These are phyloP conservation scores for Cordyceps cateniannulata DNA, from an alignment of 2,329 filamentous ascomycete species.

Conservation along the genomic window DNA sequence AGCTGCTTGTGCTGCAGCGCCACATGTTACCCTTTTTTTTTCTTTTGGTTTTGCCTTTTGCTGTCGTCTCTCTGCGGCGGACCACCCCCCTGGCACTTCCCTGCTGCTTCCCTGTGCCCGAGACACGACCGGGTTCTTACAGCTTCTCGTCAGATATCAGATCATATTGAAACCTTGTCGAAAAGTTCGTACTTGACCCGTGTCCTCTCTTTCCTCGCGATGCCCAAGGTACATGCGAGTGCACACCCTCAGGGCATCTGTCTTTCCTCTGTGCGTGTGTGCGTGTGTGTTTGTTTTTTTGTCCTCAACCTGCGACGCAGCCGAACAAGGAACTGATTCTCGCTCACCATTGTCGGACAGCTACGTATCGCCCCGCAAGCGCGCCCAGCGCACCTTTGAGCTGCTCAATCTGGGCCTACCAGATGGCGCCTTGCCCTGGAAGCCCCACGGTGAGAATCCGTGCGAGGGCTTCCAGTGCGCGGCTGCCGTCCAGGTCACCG, in stretches of 20 bases:
- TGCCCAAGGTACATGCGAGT: neutral
- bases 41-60: neutral
- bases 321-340: too few relatives aligned
- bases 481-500: slow-evolving; percentile 59
- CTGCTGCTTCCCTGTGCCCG: neutral
- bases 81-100: neutral
- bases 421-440: slow-evolving; percentile 66
- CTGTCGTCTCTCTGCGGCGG: neutral
- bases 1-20: neutral
- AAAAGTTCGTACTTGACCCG: neutral
- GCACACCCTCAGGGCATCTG: neutral
- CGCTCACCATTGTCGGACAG: slow-evolving; percentile 26
- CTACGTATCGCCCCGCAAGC: slow-evolving; percentile 80
- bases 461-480: slow-evolving; percentile 40
- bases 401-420: slow-evolving; percentile 68
- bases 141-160: neutral
- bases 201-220: neutral
- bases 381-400: slow-evolving; percentile 86
- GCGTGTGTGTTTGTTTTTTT: neutral
- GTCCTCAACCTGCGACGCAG: neutral
- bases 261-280: neutral
- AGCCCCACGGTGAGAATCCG: slow-evolving; percentile 35
- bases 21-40: neutral
- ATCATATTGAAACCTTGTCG: neutral
- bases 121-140: neutral